Conservation (phyloP, 2,329 filamentous ascomycete species). For the Pestalotiopsis sp. region DNA sequence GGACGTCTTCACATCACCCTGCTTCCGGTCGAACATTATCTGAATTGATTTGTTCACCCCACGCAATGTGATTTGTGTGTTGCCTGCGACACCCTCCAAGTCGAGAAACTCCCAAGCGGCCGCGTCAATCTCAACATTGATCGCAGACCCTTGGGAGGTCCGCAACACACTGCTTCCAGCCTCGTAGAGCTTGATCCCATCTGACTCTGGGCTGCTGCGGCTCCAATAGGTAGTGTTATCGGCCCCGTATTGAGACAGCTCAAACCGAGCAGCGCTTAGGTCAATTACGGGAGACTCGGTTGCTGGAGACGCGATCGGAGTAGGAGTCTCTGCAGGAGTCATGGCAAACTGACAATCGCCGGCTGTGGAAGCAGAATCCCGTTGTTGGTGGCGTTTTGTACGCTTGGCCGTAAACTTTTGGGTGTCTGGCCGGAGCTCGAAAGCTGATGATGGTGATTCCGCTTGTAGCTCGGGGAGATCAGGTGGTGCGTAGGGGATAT, state of each 20-base stretch:
- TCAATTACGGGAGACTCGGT: background rate
- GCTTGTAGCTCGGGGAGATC: background rate
- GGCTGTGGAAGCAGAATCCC: background rate
- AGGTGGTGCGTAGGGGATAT: too few relatives aligned
- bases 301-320: background rate
- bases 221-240: background rate
- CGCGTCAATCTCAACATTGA: conserved; percentile 17
- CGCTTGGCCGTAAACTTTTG: background rate
- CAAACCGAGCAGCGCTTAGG: background rate
- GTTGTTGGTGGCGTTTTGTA: background rate
- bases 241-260: background rate
- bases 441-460: background rate
- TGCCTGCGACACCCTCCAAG: conserved; percentile 10
- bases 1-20: conserved; percentile 17
- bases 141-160: background rate
- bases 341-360: background rate
- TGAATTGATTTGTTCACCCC: too few relatives aligned
- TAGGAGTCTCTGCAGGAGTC: background rate
- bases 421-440: background rate
- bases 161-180: background rate
- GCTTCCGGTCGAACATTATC: conserved; percentile 16
- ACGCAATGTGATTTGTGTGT: conserved; percentile 13
- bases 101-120: background rate
- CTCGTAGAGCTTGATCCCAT: background rate
- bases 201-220: background rate